Evolutionary conservation across 805 yeast genomes (phyloP), one percentile per base, ranked within the genome.

Genomic region (Nakazawaea anatomiae): DNA sequence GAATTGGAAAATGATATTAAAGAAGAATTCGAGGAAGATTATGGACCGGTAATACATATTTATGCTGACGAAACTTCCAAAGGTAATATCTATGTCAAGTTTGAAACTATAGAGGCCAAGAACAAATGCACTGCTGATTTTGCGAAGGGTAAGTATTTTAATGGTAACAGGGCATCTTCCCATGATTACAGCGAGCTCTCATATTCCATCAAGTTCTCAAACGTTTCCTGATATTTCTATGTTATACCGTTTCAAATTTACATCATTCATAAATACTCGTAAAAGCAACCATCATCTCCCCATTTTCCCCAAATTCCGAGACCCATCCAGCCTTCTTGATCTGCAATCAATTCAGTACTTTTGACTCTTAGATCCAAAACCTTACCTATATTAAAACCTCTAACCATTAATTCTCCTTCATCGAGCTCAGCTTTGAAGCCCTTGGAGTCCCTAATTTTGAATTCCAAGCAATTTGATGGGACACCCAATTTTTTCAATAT

Each of bases 281-380:
- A 86, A 52, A 86, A 73, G 60, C 91, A 85, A 2, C 91, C 91
- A 63, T 86, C 92, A 31, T 64, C 69, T 11, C 89, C 91, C 75
- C 84, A 83, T 38, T 71, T 70, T 0, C 89, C 90, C 36, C 56
- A 59, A 0, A 82, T 67, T 5, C 76, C 76, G 4, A 77, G 69
- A 9, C 69, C 65, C 66, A 73, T 68, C 65, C 75, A 83, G 25
- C 78, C 76, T 54, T 76, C 81, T 6, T 77, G 72, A n/a, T 75
- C 76, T 3, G 61, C 58, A 29, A 65, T 67, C 8, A 63, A 58
- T 1, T 73, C 72, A 2, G 38, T 47, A 18, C 61, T 57, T 42
- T 69, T 52, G 9, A 67, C 64, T 4, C 57, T 51, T 1, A 58
- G 48, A 35, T 66, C 71, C 4, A 64, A 57, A 2, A 75, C 74